A percentile compares a stretch with the other conserved stretches of the same genome.
Conservation (phyloP, 1,284 basidiomycete species). For the Grifola frondosa region DNA sequence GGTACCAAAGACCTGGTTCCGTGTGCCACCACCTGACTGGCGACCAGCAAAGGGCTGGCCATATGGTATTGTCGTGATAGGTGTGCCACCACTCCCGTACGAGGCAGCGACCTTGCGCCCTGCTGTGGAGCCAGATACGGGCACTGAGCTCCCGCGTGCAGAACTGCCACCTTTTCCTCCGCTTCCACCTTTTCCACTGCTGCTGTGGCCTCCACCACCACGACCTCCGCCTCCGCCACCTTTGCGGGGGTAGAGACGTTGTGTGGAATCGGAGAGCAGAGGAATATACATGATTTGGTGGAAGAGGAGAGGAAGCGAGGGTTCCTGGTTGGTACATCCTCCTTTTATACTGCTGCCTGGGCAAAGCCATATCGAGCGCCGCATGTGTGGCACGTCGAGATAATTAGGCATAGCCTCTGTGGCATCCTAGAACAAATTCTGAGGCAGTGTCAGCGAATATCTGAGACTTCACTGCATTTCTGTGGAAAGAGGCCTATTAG, state of each 20-base stretch:
- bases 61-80: slow-evolving; percentile 34
- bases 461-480: too few relatives aligned
- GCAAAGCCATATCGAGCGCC: too few relatives aligned
- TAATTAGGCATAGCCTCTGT: too few relatives aligned
- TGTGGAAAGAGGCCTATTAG: too few relatives aligned
- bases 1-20: slow-evolving; percentile 40
- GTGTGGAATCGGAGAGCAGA: slow-evolving; percentile 24
- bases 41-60: slow-evolving; percentile 45
- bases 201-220: slow-evolving; percentile 21
- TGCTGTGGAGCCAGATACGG: slow-evolving; percentile 31
- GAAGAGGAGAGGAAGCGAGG: not conserved
- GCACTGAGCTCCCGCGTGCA: slow-evolving; percentile 19
- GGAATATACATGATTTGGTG: slow-evolving; percentile 34
- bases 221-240: slow-evolving; percentile 26
- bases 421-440: too few relatives aligned
- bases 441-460: too few relatives aligned
- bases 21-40: slow-evolving; percentile 39
- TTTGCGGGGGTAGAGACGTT: slow-evolving; percentile 25
- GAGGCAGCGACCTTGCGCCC: slow-evolving; percentile 28
- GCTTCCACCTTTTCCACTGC: slow-evolving; percentile 20
- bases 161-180: slow-evolving; percentile 12
- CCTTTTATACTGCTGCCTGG: too few relatives aligned
- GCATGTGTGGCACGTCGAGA: too few relatives aligned
- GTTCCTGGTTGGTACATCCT: too few relatives aligned
- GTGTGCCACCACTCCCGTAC: slow-evolving; percentile 41